phyloP scores from a whole-genome alignment of 345 rosid genomes.

The Eucalyptus leucophloia region DNA sequence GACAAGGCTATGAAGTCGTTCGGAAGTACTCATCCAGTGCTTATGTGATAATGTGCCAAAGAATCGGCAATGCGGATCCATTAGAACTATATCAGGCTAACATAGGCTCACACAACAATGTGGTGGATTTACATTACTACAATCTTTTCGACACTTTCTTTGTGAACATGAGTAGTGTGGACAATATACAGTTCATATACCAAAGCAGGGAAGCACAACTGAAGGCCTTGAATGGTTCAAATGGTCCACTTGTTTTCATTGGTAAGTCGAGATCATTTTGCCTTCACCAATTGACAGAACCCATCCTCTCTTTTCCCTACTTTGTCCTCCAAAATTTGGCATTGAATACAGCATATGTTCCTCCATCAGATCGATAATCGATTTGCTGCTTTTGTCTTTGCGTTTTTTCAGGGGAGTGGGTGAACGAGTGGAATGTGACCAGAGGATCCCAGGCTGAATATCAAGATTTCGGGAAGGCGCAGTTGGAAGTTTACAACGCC shows the following conservation, averaged over 20 bases:
- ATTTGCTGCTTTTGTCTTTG: not conserved
- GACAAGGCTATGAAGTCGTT: constrained; percentile 46
- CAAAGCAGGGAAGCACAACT: constrained; percentile 44
- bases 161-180: constrained; percentile 34
- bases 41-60: constrained; percentile 60
- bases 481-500: constrained; percentile 41
- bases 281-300: not conserved
- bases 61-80: constrained; percentile 70
- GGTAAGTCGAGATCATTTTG: constrained; percentile 12
- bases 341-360: not conserved
- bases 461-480: constrained; percentile 52
- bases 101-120: constrained; percentile 40
- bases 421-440: constrained; percentile 57
- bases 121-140: constrained; percentile 72
- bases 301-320: not conserved
- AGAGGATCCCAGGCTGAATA: constrained; percentile 42
- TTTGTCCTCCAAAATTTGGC: not conserved
- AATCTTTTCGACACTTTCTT: constrained; percentile 54
- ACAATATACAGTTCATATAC: constrained; percentile 40
- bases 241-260: constrained; percentile 49
- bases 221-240: constrained; percentile 28
- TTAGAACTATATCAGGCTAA: constrained; percentile 54
- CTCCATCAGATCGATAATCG: not conserved
- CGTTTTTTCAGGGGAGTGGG: constrained; percentile 61
- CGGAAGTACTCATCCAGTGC: constrained; percentile 40